Conservation (phyloP, 345 rosid species). For the Salix arbutifolia region DNA sequence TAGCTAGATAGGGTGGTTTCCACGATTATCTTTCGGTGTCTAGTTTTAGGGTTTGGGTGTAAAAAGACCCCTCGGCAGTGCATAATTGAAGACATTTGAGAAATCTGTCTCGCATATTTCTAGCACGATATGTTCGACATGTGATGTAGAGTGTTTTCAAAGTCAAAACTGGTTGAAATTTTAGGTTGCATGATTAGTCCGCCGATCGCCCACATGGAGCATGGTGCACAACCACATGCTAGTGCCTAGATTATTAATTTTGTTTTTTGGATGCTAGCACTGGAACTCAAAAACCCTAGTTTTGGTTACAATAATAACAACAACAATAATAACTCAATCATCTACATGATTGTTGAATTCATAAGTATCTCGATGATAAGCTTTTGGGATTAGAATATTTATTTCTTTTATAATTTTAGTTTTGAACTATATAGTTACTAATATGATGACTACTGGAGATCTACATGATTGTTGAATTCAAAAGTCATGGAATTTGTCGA, state of each 20-base stretch:
- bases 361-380: no score
- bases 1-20: slow-evolving; percentile 14
- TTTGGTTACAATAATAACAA: no score
- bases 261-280: no score
- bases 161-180: slow-evolving; percentile 32
- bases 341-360: no score
- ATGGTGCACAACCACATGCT: neutral
- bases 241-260: no score
- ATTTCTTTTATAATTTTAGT: no score
- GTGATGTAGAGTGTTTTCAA: neutral
- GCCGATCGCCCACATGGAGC: slow-evolving; percentile 7
- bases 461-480: no score
- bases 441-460: no score
- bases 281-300: no score
- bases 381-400: no score
- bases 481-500: neutral
- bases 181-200: slow-evolving; percentile 5
- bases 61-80: slow-evolving; percentile 19
- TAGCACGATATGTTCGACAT: slow-evolving; percentile 6
- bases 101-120: slow-evolving; percentile 8
- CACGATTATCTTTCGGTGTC: slow-evolving; percentile 4
- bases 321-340: no score
- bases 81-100: neutral
- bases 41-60: neutral
- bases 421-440: no score